Evolutionary conservation across 768 basidiomycete genomes (phyloP).

Genomic region (Tulasnella sp.): DNA sequence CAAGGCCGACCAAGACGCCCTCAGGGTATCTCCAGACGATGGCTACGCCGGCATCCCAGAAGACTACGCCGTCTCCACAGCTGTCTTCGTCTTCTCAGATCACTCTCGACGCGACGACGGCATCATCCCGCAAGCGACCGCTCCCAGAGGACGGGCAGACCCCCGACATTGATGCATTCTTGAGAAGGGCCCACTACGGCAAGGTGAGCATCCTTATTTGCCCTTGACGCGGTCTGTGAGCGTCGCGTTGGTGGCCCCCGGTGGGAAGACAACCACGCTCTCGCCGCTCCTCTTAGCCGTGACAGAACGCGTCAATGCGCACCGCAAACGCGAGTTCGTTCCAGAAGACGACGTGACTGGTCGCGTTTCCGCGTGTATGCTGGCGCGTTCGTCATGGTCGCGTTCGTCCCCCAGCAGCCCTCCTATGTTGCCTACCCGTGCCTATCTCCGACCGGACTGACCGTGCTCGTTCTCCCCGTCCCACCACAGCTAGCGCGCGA

Average conservation of each 20-base stretch:
- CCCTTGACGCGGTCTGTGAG: background rate
- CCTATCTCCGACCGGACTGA: slow-evolving; percentile 5
- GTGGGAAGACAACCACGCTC: slow-evolving; percentile 5
- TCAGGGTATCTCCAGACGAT: slow-evolving; percentile 29
- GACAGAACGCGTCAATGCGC: background rate
- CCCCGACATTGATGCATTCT: slow-evolving; percentile 44
- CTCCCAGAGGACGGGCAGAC: slow-evolving; percentile 43
- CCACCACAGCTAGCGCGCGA: slow-evolving; percentile 58
- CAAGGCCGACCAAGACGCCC: slow-evolving; percentile 20
- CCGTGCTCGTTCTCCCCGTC: background rate
- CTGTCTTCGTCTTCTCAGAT: slow-evolving; percentile 34
- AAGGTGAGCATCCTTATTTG: slow-evolving; percentile 44
- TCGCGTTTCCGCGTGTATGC: slow-evolving; percentile 7
- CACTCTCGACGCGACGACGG: slow-evolving; percentile 33
- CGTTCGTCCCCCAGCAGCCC: background rate
- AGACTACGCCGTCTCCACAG: slow-evolving; percentile 68
- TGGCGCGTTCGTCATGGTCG: background rate
- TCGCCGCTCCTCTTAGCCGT: background rate
- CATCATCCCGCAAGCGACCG: slow-evolving; percentile 30
- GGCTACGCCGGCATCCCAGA: slow-evolving; percentile 65
- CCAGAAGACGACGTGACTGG: background rate
- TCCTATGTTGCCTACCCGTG: background rate
- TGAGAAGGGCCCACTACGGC: slow-evolving; percentile 66
- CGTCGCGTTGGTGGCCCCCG: background rate
- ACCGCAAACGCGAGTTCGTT: background rate